phyloP scores from a whole-genome alignment of 2,329 filamentous ascomycete genomes.

The Microascus cirrosus region DNA sequence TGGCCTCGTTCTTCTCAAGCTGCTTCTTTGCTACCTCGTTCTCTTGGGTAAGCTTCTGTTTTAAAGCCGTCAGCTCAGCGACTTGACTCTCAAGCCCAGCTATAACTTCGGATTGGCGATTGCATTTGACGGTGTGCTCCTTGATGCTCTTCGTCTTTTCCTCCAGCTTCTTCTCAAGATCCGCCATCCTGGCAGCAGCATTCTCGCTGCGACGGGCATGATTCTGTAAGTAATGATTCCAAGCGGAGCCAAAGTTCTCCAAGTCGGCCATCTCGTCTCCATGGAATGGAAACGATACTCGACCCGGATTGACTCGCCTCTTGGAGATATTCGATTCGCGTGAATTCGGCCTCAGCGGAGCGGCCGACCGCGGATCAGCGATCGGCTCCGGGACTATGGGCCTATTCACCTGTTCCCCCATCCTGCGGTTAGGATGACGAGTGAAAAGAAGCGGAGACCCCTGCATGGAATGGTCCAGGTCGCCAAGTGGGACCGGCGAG shows the following conservation, averaged over 20 bases:
- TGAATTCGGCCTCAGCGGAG: background rate
- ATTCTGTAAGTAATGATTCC: slow-evolving; percentile 3
- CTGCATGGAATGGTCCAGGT: background rate
- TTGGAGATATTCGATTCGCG: slow-evolving; percentile 4
- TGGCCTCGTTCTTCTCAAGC: slow-evolving; percentile 14
- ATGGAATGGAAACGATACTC: slow-evolving; percentile 2
- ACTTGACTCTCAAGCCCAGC: slow-evolving; percentile 14
- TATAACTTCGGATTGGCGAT: background rate
- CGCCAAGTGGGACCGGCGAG: background rate
- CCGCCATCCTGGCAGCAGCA: slow-evolving; percentile 1
- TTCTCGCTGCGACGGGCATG: slow-evolving; percentile 3
- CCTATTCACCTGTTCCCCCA: background rate
- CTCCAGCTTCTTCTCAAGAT: slow-evolving; percentile 4
- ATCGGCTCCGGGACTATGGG: background rate
- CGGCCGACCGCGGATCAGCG: background rate
- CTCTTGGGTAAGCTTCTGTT: slow-evolving; percentile 11
- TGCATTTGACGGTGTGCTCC: background rate
- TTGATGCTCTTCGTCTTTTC: slow-evolving; percentile 2
- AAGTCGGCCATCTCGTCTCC: slow-evolving; percentile 3
- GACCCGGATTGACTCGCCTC: background rate
- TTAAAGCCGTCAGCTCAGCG: slow-evolving; percentile 15
- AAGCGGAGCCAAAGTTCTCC: slow-evolving; percentile 4
- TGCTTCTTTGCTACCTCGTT: slow-evolving; percentile 15
- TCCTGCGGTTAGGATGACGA: background rate
- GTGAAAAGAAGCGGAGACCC: background rate